phyloP scores from a whole-genome alignment of 1,284 basidiomycete genomes.

The Baeospora myosura region DNA sequence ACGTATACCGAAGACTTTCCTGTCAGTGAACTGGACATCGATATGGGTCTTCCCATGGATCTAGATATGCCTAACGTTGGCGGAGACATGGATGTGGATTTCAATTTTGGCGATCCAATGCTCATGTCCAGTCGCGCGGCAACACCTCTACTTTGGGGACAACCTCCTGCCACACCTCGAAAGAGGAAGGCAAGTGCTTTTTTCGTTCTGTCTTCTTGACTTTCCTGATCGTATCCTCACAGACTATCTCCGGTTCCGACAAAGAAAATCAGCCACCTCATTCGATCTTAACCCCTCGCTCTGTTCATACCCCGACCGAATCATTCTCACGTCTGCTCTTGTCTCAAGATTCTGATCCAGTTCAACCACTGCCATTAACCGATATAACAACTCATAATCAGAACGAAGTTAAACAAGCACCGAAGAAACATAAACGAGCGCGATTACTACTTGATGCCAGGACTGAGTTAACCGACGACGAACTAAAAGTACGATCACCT shows the following conservation, averaged over 20 bases:
- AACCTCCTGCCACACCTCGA: too few relatives aligned
- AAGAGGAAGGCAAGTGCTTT: background rate
- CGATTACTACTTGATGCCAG: slow-evolving; percentile 50
- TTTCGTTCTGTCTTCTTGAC: background rate
- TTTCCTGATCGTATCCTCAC: background rate
- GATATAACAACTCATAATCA: slow-evolving; percentile 24
- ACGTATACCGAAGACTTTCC: background rate
- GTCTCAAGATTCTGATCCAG: slow-evolving; percentile 30
- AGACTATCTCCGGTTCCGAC: background rate
- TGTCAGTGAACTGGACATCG: slow-evolving; percentile 10
- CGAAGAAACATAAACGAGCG: slow-evolving; percentile 30
- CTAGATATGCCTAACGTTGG: slow-evolving; percentile 5
- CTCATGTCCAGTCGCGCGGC: too few relatives aligned
- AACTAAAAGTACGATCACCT: slow-evolving; percentile 48
- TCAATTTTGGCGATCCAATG: slow-evolving; percentile 26
- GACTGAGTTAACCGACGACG: slow-evolving; percentile 72
- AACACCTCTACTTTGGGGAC: too few relatives aligned
- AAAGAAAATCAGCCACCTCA: slow-evolving; percentile 16
- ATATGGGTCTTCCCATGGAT: slow-evolving; percentile 8
- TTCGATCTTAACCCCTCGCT: slow-evolving; percentile 10
- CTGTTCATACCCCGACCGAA: slow-evolving; percentile 21
- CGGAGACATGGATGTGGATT: slow-evolving; percentile 18
- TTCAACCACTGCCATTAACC: slow-evolving; percentile 19
- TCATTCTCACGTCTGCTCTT: slow-evolving; percentile 33
- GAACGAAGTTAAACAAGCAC: slow-evolving; percentile 13